A percentile compares a stretch with the other conserved stretches of the same genome.
These are phyloP conservation scores for Diplodia seriata DNA, from an alignment of 2,329 filamentous ascomycete species.

Conservation along the genomic window DNA sequence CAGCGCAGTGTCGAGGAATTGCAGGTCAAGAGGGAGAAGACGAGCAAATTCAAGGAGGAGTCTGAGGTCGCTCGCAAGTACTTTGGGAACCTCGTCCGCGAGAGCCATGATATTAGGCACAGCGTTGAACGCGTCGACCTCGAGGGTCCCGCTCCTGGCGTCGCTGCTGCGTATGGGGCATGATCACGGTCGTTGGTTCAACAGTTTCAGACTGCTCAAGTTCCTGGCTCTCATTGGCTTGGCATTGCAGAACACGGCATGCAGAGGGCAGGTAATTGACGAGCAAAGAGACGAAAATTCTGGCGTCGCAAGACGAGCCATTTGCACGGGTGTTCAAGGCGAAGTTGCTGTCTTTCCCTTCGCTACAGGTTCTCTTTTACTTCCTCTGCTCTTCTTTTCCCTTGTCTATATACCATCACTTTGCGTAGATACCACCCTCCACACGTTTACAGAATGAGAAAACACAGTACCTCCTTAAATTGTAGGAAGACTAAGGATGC, in stretches of 20 bases:
- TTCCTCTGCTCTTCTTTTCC: slow-evolving; percentile 14
- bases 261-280: slow-evolving; percentile 7
- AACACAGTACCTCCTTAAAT: not conserved
- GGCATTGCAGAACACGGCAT: not conserved
- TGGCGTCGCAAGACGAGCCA: slow-evolving; percentile 7
- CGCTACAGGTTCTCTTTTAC: slow-evolving; percentile 4
- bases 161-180: slow-evolving; percentile 44
- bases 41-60: slow-evolving; percentile 79
- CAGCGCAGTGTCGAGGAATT: slow-evolving; percentile 87
- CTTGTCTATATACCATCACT: slow-evolving; percentile 29
- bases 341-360: slow-evolving; percentile 25
- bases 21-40: slow-evolving; percentile 78
- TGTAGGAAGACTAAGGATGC: not conserved
- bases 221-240: not conserved
- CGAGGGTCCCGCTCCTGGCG: slow-evolving; percentile 57
- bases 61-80: slow-evolving; percentile 89
- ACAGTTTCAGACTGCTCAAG: not conserved
- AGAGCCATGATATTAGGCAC: slow-evolving; percentile 58
- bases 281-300: slow-evolving; percentile 1
- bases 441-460: slow-evolving; percentile 12
- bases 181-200: not conserved
- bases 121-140: slow-evolving; percentile 61
- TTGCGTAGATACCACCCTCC: slow-evolving; percentile 29
- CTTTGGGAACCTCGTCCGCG: slow-evolving; percentile 82
- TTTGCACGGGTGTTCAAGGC: slow-evolving; percentile 22